Evolutionary conservation across 371 early-diverging fungal genomes (phyloP), one percentile per base, ranked within the genome.

Genomic region (Rhizopus delemar): DNA sequence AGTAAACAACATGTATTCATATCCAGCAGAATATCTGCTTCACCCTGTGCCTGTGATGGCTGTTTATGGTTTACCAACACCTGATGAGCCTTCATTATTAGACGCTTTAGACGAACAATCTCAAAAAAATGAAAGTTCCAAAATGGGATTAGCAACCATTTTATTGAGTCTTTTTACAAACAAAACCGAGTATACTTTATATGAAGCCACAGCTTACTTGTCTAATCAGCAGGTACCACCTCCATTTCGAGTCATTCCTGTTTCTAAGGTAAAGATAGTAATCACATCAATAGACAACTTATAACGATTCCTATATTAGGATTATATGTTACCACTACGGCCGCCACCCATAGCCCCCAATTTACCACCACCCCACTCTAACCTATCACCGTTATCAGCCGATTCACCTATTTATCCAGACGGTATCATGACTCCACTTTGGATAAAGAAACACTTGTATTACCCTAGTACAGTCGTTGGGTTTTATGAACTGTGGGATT

Each of bases 401-500:
- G 69, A 79, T 4, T 93, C 93, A 6, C 89, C 90, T 0, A 63
- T 93, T 39, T 78, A 85, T 75, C 95, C 95, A 0, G 93, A 93
- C 68, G 93, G 93, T 15, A 68, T 93, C 32, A 85, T 94, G 71
- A 74, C 86, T 0, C 84, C 92, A 1, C 51, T 70, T 8, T 94
- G 92, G 92, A 65, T 91, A 15, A 68, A 70, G 31, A 82, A 84
- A 61, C 90, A 93, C 55, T 74, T 81, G 22, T 77, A 86, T 45
- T 58, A 66, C 5, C 92, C 95, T 0, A 74, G 86, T 22, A 86
- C 83, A 6, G 75, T 90, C 32, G 84, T 93, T 35, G 85, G 84
- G 1, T 85, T 91, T 63, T 87, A 86, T 49, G 84, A 86, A 11
- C 69, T 88, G 32, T 85, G 86, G 83, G 82, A 87, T 61, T 73